Base-by-base conservation (phyloP, 371 early-diverging fungal species). In the Mycotypha africana region DNA sequence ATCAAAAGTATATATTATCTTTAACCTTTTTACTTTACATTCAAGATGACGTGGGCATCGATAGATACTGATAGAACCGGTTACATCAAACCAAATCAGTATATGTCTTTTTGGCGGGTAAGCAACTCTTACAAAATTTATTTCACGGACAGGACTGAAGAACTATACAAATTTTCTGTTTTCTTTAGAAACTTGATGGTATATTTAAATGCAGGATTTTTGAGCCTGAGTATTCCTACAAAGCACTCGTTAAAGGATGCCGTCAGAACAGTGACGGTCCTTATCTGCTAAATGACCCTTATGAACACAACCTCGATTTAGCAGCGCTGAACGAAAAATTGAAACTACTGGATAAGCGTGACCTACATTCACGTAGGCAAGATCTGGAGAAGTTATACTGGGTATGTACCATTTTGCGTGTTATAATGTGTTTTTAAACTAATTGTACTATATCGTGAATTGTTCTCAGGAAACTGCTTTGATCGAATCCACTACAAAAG, bases 1-100 rank as follows among this genome's bases (percentile, higher is more conserved):
- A 8, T 8, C 11, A 8, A 28, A 8, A 28, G 5, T 28, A 28
- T 28, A 8, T 11, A 28, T 42, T 36, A 53, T 49, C 53, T 50
- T 63, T 63, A 47, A 59, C 60, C 26, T n/a, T 11, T 38, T 50
- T 3, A 14, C 32, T 44, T 14, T 51, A 65, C 65, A 48, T 81
- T 62, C 59, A 83, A 83, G 48, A 70, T 65, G 35, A 65, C 62
- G 6, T 83, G 84, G 84, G 72, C 75, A 8, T 73, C 70, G 21
- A 56, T 76, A n/a, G 84, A 83, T 44, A 53, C 47, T 2, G 62
- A 78, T 5, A 64, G 71, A 21, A 73, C 72, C 0, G 84, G 81
- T 0, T 79, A 68, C 47, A 67, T 83, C 5, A 66, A 58, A 24
- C 51, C 69, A 16, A 63, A 61, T 32, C 65, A 79, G 15, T 65